Conservation (phyloP, 441 rosid species). For the Adansonia madagascariensis region DNA sequence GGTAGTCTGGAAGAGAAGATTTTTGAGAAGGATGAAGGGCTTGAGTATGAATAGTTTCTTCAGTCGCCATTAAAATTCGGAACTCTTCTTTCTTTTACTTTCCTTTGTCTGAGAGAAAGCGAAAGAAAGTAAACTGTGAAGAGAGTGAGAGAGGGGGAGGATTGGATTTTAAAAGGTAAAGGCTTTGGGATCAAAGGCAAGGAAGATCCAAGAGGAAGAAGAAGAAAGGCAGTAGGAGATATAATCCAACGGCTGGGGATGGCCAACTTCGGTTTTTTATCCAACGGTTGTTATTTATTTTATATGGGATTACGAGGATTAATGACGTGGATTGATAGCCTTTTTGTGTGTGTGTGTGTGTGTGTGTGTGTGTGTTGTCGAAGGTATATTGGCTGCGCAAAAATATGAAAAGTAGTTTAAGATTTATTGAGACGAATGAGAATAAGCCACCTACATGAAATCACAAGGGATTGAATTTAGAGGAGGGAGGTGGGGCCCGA, state of each 20-base stretch:
- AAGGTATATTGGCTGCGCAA: background rate
- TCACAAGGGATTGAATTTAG: constrained; percentile 17
- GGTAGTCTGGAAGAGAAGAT: constrained; percentile 34
- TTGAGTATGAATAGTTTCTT: constrained; percentile 24
- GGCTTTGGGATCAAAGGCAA: constrained; percentile 21
- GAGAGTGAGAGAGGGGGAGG: background rate
- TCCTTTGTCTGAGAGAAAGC: background rate
- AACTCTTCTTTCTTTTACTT: background rate
- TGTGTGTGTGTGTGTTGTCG: too few relatives aligned
- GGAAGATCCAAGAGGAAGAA: too few relatives aligned
- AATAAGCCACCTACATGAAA: background rate
- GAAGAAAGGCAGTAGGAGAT: background rate
- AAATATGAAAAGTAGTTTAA: background rate
- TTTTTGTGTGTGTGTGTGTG: background rate
- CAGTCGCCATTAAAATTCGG: constrained; percentile 29
- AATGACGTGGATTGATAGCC: constrained; percentile 37
- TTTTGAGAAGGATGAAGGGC: constrained; percentile 2
- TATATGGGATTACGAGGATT: constrained; percentile 31
- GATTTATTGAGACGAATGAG: background rate
- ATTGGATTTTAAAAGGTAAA: constrained; percentile 39
- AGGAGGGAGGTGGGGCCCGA: constrained; percentile 21
- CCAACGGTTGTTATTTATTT: constrained; percentile 44
- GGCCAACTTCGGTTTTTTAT: constrained; percentile 23
- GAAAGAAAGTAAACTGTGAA: background rate
- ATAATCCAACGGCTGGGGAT: constrained; percentile 46